Evolutionary conservation across 805 yeast species (phyloP).

Genomic region (Candida loeiensis): DNA sequence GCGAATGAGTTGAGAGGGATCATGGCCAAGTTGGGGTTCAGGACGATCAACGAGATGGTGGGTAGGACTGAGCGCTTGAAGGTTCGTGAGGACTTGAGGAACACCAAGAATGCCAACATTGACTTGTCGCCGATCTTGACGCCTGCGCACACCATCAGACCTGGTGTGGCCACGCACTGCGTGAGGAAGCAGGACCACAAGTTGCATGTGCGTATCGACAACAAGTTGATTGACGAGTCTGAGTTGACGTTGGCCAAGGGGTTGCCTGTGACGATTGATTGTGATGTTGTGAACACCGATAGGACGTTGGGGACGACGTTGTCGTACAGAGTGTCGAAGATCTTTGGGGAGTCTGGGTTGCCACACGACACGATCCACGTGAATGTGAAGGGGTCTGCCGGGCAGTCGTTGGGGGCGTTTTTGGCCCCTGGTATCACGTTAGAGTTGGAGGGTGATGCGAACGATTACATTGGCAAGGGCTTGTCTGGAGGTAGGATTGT

Average conservation of each 20-base stretch:
- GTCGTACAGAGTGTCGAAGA: slow-evolving; percentile 89
- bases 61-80: slow-evolving; percentile 90
- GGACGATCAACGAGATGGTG: slow-evolving; percentile 96
- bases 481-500: slow-evolving; percentile 91
- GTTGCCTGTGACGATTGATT: slow-evolving; percentile 91
- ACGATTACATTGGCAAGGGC: slow-evolving; percentile 97
- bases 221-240: slow-evolving; percentile 93
- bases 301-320: slow-evolving; percentile 94
- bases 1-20: slow-evolving; percentile 87
- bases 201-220: slow-evolving; percentile 88
- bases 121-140: slow-evolving; percentile 92
- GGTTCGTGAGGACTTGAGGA: slow-evolving; percentile 81
- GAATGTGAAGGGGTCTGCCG: slow-evolving; percentile 88
- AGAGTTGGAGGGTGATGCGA: slow-evolving; percentile 95
- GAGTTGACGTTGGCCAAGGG: slow-evolving; percentile 95
- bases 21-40: slow-evolving; percentile 94
- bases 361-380: slow-evolving; percentile 97
- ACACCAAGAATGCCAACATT: slow-evolving; percentile 84
- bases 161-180: slow-evolving; percentile 93
- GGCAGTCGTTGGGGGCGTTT: slow-evolving; percentile 98
- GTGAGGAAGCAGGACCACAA: slow-evolving; percentile 92
- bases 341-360: slow-evolving; percentile 86
- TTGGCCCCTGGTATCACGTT: slow-evolving; percentile 94
- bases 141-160: slow-evolving; percentile 94
- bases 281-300: slow-evolving; percentile 91